Percentiles rank a stretch among this genome's conserved stretches.
Conservation (phyloP, 1,284 basidiomycete species). For the Rhodotorula sp. region DNA sequence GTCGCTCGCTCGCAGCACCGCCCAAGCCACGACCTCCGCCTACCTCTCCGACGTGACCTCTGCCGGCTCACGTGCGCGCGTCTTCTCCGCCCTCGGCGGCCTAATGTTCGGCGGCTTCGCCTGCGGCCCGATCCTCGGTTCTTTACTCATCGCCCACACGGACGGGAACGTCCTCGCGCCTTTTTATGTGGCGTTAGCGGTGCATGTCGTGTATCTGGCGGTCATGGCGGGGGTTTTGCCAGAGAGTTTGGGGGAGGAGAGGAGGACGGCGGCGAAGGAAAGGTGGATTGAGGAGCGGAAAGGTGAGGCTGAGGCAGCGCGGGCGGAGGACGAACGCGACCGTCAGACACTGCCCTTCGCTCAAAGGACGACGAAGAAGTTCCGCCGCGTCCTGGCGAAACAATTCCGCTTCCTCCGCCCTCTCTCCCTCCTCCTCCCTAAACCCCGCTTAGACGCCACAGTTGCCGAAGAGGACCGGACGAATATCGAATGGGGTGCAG, state of each 20-base stretch:
- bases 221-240: conserved; percentile 24
- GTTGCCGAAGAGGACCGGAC: conserved; percentile 15
- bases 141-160: conserved; percentile 18
- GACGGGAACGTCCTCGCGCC: conserved; percentile 26
- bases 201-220: conserved; percentile 21
- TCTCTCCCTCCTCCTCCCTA: neutral
- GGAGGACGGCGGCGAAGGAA: conserved; percentile 8
- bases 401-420: neutral
- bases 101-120: conserved; percentile 37
- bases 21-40: conserved; percentile 32
- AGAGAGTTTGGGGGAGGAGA: conserved; percentile 21
- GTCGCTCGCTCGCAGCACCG: conserved; percentile 23
- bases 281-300: conserved; percentile 17
- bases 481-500: conserved; percentile 27
- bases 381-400: no score
- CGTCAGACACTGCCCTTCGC: neutral
- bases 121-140: conserved; percentile 30
- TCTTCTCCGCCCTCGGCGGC: conserved; percentile 37
- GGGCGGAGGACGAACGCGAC: neutral
- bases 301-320: neutral
- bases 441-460: neutral
- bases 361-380: no score
- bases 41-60: conserved; percentile 40
- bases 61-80: conserved; percentile 34
- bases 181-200: conserved; percentile 33